Conservation (phyloP, 306 rosid genomes). For the Vigna hirtella region DNA sequence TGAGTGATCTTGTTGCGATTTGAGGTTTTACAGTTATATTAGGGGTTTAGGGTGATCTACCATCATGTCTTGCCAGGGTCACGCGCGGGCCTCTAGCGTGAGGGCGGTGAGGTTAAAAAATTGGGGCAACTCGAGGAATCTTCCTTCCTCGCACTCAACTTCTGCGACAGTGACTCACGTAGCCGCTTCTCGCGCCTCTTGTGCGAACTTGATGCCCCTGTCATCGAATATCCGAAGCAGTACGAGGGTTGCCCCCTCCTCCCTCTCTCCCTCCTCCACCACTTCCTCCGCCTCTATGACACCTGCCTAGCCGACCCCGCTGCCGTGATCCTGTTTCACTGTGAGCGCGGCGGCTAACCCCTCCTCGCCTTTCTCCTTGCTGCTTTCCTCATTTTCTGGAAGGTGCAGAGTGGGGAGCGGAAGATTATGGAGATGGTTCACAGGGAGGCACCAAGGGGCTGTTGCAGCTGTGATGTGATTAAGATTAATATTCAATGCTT, state of each 20-base stretch:
- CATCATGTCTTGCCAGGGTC: constrained; percentile 84
- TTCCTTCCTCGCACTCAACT: constrained; percentile 86
- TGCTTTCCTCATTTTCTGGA: constrained; percentile 71
- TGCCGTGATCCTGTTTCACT: constrained; percentile 78
- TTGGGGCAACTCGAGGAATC: constrained; percentile 76
- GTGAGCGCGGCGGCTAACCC: constrained; percentile 99
- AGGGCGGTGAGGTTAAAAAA: constrained; percentile 74
- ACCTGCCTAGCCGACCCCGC: constrained; percentile 83
- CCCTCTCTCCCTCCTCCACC: constrained; percentile 83
- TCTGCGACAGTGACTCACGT: constrained; percentile 85
- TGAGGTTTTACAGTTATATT: no score
- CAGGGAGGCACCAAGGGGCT: constrained; percentile 96
- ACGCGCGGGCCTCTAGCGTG: constrained; percentile 78
- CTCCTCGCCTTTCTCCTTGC: constrained; percentile 85
- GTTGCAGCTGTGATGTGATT: constrained; percentile 91
- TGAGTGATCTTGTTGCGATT: no score
- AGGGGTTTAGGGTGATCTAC: no score
- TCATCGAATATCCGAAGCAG: constrained; percentile 93
- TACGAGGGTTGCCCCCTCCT: constrained; percentile 95
- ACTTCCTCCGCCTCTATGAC: constrained; percentile 89
- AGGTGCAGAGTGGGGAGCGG: constrained; percentile 77
- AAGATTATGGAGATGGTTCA: constrained; percentile 89
- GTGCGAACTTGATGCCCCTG: constrained; percentile 78
- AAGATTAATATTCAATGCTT: constrained; percentile 94
- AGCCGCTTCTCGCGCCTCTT: constrained; percentile 75